Evolutionary conservation across 2,329 filamentous ascomycete species (phyloP).

Genomic region (Talaromyces sp.): DNA sequence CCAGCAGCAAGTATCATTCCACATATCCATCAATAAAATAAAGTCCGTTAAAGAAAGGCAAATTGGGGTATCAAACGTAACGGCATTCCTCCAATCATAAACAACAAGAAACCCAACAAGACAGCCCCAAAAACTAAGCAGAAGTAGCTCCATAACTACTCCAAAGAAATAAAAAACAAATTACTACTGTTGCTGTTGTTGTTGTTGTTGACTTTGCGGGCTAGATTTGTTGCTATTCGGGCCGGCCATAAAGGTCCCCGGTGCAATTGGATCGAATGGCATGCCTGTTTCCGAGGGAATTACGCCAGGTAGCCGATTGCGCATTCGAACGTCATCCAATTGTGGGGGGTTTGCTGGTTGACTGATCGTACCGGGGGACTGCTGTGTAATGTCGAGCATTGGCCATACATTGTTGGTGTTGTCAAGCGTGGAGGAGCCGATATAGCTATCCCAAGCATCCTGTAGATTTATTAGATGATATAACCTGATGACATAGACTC

Average conservation of each 20-base stretch:
- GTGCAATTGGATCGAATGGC: constrained; percentile 7
- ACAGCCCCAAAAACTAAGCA: background rate
- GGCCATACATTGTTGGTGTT: constrained; percentile 34
- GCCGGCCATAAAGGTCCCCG: constrained; percentile 6
- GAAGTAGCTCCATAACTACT: background rate
- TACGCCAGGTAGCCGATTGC: constrained; percentile 7
- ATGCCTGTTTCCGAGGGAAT: constrained; percentile 8
- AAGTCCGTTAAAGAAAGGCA: background rate
- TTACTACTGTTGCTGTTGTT: background rate
- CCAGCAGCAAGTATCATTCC: background rate
- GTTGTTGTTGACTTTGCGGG: background rate
- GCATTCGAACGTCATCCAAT: constrained; percentile 2
- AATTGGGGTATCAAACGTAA: background rate
- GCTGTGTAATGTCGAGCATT: constrained; percentile 26
- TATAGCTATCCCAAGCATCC: constrained; percentile 65
- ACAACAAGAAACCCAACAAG: background rate
- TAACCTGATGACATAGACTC: background rate
- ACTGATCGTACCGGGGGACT: constrained; percentile 11
- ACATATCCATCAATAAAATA: background rate
- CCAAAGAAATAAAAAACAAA: background rate
- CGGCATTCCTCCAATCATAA: background rate
- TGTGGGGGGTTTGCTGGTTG: constrained; percentile 11
- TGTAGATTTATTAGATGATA: constrained; percentile 28
- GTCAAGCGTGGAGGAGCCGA: constrained; percentile 52
- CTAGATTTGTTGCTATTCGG: constrained; percentile 9